phyloP scores from a whole-genome alignment of 805 yeast species.

The Blastobotrys robertii region DNA sequence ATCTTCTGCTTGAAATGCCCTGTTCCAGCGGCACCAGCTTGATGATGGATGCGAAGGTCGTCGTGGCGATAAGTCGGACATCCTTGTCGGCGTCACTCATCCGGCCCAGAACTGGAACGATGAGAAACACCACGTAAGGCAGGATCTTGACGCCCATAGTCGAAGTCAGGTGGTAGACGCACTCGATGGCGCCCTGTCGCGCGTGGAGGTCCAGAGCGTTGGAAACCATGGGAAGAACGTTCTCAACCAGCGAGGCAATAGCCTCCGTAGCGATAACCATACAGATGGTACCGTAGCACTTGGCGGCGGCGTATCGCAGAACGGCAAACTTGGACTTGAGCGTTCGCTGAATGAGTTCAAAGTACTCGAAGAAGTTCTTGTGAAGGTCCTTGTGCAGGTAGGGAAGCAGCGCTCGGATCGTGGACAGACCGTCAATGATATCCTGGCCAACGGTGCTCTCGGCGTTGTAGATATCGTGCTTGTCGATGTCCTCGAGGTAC shows the following conservation, averaged over 20 bases:
- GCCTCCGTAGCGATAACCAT: conserved; percentile 57
- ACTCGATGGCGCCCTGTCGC: conserved; percentile 91
- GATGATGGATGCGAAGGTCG: conserved; percentile 92
- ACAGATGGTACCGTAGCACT: conserved; percentile 75
- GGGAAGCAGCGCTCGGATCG: conserved; percentile 64
- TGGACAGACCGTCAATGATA: conserved; percentile 78
- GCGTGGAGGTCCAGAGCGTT: conserved; percentile 60
- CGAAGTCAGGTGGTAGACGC: conserved; percentile 72
- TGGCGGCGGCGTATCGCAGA: conserved; percentile 81
- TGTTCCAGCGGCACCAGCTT: conserved; percentile 95
- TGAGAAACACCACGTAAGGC: conserved; percentile 90
- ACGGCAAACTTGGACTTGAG: conserved; percentile 69
- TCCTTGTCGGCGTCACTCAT: conserved; percentile 94
- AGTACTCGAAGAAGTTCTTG: conserved; percentile 37
- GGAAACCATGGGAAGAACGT: conserved; percentile 67
- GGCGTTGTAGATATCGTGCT: conserved; percentile 24
- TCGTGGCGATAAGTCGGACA: conserved; percentile 83
- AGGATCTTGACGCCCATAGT: conserved; percentile 82
- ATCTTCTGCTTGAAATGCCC: too few species aligned
- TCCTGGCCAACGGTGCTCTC: conserved; percentile 54
- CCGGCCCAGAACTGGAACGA: conserved; percentile 93
- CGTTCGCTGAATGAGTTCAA: conserved; percentile 43
- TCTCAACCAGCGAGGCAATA: conserved; percentile 69
- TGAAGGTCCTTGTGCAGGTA: conserved; percentile 42
- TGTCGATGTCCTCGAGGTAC: conserved; percentile 26